Percentiles rank a stretch among this genome's conserved stretches.
These are phyloP conservation scores for Schizopora paradoxa DNA, from an alignment of 1,284 basidiomycete genomes.

Conservation along the genomic window DNA sequence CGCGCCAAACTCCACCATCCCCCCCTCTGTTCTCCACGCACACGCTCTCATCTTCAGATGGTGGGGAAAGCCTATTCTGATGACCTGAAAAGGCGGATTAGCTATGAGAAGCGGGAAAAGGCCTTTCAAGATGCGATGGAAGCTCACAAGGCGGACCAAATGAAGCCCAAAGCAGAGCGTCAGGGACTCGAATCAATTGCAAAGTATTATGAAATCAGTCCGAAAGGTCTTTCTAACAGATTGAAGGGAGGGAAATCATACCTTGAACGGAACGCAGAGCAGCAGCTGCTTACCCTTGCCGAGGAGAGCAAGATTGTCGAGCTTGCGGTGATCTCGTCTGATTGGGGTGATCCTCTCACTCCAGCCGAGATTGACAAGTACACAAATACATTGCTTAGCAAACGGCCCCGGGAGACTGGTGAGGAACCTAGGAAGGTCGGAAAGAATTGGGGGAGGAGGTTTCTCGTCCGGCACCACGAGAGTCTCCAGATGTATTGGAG, in stretches of 20 bases:
- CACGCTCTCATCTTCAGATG: too few relatives aligned
- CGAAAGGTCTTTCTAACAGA: neutral
- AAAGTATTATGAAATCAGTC: too few relatives aligned
- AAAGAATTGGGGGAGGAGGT: slow-evolving; percentile 13
- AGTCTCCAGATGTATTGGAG: slow-evolving; percentile 25
- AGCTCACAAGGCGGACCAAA: too few relatives aligned
- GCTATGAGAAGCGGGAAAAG: too few relatives aligned
- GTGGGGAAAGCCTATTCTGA: too few relatives aligned
- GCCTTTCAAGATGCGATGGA: too few relatives aligned
- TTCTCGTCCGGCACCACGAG: slow-evolving; percentile 15
- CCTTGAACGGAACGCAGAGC: slow-evolving; percentile 19
- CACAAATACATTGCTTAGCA: neutral
- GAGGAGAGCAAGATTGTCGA: slow-evolving; percentile 25
- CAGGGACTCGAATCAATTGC: too few relatives aligned
- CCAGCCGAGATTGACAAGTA: neutral
- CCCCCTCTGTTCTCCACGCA: too few relatives aligned
- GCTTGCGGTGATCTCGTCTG: slow-evolving; percentile 21
- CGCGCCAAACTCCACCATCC: too few relatives aligned
- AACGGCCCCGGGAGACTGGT: neutral
- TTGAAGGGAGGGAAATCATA: slow-evolving; percentile 2
- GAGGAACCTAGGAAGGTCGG: slow-evolving; percentile 6
- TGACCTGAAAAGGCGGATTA: too few relatives aligned
- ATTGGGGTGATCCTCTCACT: slow-evolving; percentile 20
- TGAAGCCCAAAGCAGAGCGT: too few relatives aligned
- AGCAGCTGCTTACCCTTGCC: slow-evolving; percentile 22